phyloP scores from a whole-genome alignment of 768 basidiomycete genomes.

The Tylopilus cervinicoccineus region DNA sequence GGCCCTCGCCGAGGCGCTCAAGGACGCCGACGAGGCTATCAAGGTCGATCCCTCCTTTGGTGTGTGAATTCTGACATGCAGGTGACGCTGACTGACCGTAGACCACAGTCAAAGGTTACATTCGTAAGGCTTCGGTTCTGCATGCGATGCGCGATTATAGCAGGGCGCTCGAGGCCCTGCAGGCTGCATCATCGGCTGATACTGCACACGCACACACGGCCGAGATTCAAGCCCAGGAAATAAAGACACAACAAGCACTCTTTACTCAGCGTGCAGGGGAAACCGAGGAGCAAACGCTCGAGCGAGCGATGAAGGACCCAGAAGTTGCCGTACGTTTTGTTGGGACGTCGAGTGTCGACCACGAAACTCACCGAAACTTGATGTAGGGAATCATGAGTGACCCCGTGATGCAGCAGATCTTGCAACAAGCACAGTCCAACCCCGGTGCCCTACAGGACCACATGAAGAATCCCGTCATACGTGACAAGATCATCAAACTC shows the following conservation, averaged over 20 bases:
- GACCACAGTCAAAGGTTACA: slow-evolving; percentile 77
- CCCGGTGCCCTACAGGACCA: slow-evolving; percentile 91
- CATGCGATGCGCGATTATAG: slow-evolving; percentile 89
- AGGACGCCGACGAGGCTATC: slow-evolving; percentile 93
- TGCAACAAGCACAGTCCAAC: slow-evolving; percentile 90
- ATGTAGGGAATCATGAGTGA: slow-evolving; percentile 78
- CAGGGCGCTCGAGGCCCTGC: slow-evolving; percentile 79
- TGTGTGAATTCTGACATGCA: slow-evolving; percentile 30
- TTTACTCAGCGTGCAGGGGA: slow-evolving; percentile 78
- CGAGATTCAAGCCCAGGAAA: slow-evolving; percentile 79
- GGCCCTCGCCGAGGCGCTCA: slow-evolving; percentile 92
- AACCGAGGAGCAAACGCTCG: slow-evolving; percentile 87
- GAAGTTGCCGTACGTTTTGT: slow-evolving; percentile 74
- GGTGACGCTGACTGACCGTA: background rate
- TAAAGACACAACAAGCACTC: slow-evolving; percentile 78
- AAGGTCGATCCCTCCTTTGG: slow-evolving; percentile 84
- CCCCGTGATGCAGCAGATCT: slow-evolving; percentile 90
- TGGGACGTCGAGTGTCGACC: background rate
- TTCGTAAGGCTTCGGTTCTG: slow-evolving; percentile 86
- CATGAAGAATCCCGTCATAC: slow-evolving; percentile 87
- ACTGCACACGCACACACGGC: slow-evolving; percentile 74
- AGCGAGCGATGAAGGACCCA: slow-evolving; percentile 96
- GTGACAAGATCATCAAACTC: slow-evolving; percentile 82
- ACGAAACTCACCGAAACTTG: slow-evolving; percentile 6
- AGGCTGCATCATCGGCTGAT: slow-evolving; percentile 75